Evolutionary conservation across 768 basidiomycete genomes (phyloP).

Genomic region (Hypholoma fasciculare): DNA sequence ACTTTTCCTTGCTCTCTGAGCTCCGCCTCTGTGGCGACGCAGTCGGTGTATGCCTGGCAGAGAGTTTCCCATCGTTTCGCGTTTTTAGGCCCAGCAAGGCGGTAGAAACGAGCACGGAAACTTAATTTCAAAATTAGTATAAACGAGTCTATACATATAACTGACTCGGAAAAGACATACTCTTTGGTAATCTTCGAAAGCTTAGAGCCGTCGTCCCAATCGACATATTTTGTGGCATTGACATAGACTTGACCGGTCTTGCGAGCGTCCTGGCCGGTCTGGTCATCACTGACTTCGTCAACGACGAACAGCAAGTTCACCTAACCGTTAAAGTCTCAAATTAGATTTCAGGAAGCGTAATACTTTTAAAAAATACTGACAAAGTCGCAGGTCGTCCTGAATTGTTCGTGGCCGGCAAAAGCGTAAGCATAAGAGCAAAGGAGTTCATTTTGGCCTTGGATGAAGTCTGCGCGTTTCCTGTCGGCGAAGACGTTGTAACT

Average conservation of each 20-base stretch:
- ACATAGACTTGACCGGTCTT: constrained; percentile 53
- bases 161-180: constrained; percentile 33
- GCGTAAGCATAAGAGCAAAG: constrained; percentile 63
- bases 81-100: constrained; percentile 45
- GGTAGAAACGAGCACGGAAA: constrained; percentile 50
- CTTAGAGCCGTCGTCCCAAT: constrained; percentile 56
- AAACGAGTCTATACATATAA: not conserved
- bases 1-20: constrained; percentile 58
- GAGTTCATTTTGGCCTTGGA: constrained; percentile 60
- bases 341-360: constrained; percentile 2
- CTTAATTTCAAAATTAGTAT: constrained; percentile 28
- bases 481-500: constrained; percentile 58
- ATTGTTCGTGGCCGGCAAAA: constrained; percentile 55
- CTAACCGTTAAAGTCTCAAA: constrained; percentile 19
- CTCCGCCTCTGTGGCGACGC: constrained; percentile 60
- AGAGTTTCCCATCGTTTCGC: constrained; percentile 50
- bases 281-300: constrained; percentile 71
- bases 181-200: constrained; percentile 62
- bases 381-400: constrained; percentile 64
- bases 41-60: constrained; percentile 56
- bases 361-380: constrained; percentile 28
- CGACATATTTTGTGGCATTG: constrained; percentile 49
- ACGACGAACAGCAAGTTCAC: constrained; percentile 65
- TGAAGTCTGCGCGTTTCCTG: constrained; percentile 63
- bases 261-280: constrained; percentile 54